Conservation (phyloP, 495 filamentous ascomycete species). For the Penicillium chermesinum region DNA sequence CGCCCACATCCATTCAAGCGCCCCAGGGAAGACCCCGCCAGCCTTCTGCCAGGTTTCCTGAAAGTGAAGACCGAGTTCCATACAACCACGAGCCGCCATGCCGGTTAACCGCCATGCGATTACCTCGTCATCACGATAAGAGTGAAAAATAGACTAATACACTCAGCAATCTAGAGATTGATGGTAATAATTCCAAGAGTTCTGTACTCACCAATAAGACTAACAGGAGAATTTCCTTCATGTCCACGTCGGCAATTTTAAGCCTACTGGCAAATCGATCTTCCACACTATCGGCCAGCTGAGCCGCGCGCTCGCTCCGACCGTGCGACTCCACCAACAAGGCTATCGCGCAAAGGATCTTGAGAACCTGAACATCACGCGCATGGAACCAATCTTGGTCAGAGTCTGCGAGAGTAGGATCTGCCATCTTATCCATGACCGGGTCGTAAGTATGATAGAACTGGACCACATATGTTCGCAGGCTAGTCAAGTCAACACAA, state of each 20-base stretch:
- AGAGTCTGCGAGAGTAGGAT: slow-evolving; percentile 46
- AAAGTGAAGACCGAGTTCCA: slow-evolving; percentile 75
- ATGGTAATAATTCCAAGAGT: too few species aligned
- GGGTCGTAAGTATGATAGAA: slow-evolving; percentile 43
- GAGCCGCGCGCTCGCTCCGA: slow-evolving; percentile 63
- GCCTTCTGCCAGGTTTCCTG: slow-evolving; percentile 64
- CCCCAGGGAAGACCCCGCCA: slow-evolving; percentile 48
- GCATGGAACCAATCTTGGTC: slow-evolving; percentile 56
- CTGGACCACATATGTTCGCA: slow-evolving; percentile 40
- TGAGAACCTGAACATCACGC: slow-evolving; percentile 64
- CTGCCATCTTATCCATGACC: slow-evolving; percentile 44
- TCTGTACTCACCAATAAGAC: slow-evolving; percentile 54
- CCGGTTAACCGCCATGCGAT: slow-evolving; percentile 74
- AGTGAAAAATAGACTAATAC: slow-evolving; percentile 75
- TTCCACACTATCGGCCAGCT: slow-evolving; percentile 66
- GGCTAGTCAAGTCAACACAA: slow-evolving; percentile 62
- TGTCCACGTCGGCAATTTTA: slow-evolving; percentile 56
- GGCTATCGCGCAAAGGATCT: slow-evolving; percentile 69
- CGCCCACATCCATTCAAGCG: slow-evolving; percentile 55
- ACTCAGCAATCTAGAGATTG: too few species aligned
- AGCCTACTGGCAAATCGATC: slow-evolving; percentile 59
- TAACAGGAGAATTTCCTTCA: slow-evolving; percentile 65
- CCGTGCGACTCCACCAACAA: slow-evolving; percentile 68
- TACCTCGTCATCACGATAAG: slow-evolving; percentile 72
- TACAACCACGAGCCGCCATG: slow-evolving; percentile 61